phyloP scores from a whole-genome alignment of 2,329 filamentous ascomycete species.

The Aspergillus pseudoviridinutans region DNA sequence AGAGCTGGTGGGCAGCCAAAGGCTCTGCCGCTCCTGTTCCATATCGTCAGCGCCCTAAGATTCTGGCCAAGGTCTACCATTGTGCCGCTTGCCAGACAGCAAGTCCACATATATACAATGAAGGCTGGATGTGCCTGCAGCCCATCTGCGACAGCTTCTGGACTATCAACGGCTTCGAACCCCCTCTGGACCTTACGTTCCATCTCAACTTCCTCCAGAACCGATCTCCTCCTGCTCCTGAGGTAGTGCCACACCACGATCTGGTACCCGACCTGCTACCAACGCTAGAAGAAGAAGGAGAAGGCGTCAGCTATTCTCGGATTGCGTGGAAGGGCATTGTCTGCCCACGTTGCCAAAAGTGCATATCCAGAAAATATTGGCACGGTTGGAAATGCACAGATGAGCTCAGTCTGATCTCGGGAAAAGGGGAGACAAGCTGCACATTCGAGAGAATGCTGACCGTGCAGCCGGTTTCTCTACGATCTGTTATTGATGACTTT shows the following conservation, averaged over 20 bases:
- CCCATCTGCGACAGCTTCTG: constrained; percentile 53
- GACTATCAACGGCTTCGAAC: constrained; percentile 37
- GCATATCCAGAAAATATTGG: constrained; percentile 60
- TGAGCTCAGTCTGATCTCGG: not conserved
- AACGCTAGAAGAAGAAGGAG: constrained; percentile 32
- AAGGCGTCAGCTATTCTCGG: constrained; percentile 46
- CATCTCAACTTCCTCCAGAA: constrained; percentile 55
- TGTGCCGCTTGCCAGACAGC: constrained; percentile 42
- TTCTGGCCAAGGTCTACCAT: constrained; percentile 12
- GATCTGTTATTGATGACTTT: constrained; percentile 29
- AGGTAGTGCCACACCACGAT: constrained; percentile 32
- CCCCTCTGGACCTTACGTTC: constrained; percentile 44
- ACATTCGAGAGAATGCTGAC: constrained; percentile 39
- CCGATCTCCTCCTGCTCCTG: constrained; percentile 43
- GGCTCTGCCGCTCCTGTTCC: constrained; percentile 22
- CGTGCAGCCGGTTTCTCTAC: constrained; percentile 25
- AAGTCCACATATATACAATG: constrained; percentile 34
- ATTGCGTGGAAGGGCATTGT: constrained; percentile 61
- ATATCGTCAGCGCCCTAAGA: constrained; percentile 26
- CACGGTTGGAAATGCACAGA: constrained; percentile 55
- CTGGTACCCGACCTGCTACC: constrained; percentile 41
- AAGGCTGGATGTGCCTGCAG: constrained; percentile 59
- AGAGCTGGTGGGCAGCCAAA: constrained; percentile 58
- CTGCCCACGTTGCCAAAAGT: constrained; percentile 61
- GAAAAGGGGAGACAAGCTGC: constrained; percentile 44